These are phyloP conservation scores for Psilocybe sp. DNA, from an alignment of 768 basidiomycete genomes.

Conservation along the genomic window DNA sequence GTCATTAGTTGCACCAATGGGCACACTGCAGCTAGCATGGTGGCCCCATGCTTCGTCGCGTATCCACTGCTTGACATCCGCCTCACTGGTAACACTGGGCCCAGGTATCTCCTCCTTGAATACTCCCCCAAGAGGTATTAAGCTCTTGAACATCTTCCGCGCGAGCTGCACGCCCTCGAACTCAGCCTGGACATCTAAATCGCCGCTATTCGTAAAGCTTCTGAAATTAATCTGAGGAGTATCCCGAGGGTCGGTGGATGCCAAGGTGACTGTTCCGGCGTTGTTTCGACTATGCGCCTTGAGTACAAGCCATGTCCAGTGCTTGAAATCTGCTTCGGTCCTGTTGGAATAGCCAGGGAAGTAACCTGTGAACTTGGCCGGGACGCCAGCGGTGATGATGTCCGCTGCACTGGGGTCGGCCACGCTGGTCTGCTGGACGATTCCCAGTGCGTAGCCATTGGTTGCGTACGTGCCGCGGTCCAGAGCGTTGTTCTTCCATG, in stretches of 20 bases:
- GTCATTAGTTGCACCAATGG: constrained; percentile 2
- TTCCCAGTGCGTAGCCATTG: constrained; percentile 4
- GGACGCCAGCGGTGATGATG: constrained; percentile 1
- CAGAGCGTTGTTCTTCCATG: constrained; percentile 1
- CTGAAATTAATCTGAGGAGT: constrained; percentile 3
- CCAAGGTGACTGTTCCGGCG: not conserved
- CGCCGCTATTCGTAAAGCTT: not conserved
- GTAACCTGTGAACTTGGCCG: constrained; percentile 3
- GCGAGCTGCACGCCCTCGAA: constrained; percentile 3
- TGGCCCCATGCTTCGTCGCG: constrained; percentile 4
- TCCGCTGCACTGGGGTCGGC: not conserved
- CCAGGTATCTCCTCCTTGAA: constrained; percentile 2
- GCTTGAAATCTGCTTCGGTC: not conserved
- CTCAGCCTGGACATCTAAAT: not conserved
- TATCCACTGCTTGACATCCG: constrained; percentile 4
- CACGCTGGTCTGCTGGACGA: constrained; percentile 2
- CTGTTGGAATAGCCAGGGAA: constrained; percentile 4
- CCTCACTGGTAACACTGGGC: not conserved
- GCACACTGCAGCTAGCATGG: constrained; percentile 1
- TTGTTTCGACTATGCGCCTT: constrained; percentile 5
- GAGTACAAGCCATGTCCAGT: constrained; percentile 5
- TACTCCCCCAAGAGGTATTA: not conserved
- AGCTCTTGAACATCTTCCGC: constrained; percentile 2
- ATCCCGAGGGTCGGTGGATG: constrained; percentile 1
- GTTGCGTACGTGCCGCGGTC: constrained; percentile 2